Evolutionary conservation across 352 stramenopile species (phyloP), one percentile per base, ranked within the genome.

Genomic region (Aphanomyces euteiches): DNA sequence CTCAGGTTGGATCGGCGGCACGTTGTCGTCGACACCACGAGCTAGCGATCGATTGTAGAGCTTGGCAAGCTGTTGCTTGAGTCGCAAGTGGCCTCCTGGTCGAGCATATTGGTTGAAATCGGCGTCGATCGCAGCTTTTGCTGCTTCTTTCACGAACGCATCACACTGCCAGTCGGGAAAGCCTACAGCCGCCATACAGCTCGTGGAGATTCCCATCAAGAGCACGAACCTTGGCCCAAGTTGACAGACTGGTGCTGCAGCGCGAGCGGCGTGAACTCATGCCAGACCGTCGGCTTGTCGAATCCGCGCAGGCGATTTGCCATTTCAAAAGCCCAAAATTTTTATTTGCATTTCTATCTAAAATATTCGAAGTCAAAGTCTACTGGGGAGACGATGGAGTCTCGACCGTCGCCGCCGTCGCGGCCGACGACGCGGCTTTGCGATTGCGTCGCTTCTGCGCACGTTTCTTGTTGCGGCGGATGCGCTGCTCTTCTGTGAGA

Each of bases 81-180:
- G 79, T 74, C 90, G 87, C 36, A 77, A 76, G 79, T 96, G 82
- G n/a, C 92, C 94, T 75, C 96, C 90, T 19, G 93, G 90, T 6
- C 90, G 90, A 50, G 85, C 90, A 75, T 98, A 98, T 77, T 98
- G 94, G 83, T 98, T 97, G 65, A 90, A 87, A 84, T 98, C 90
- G 47, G 92, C 88, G 60, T 97, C 83, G 39, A 97, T 83, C 47
- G 95, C 95, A 69, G 90, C 82, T 68, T 98, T 97, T 57, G 93
- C 92, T 59, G 91, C 95, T 37, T 95, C 86, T 67, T 97, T 97
- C 58, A 98, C 81, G 69, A 99, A 99, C 21, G 91, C 80, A 64
- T 96, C 87, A 73, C 90, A 97, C 53, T 80, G 88, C 96, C 96
- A 99, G 76, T 96, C 85, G 7, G 84, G 82, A 77, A 99, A 99